Percentiles rank a stretch among this genome's conserved stretches.
These are phyloP conservation scores for Thinopyrum elongatum DNA, from an alignment of 176 grass and related monocot species.

Conservation along the genomic window DNA sequence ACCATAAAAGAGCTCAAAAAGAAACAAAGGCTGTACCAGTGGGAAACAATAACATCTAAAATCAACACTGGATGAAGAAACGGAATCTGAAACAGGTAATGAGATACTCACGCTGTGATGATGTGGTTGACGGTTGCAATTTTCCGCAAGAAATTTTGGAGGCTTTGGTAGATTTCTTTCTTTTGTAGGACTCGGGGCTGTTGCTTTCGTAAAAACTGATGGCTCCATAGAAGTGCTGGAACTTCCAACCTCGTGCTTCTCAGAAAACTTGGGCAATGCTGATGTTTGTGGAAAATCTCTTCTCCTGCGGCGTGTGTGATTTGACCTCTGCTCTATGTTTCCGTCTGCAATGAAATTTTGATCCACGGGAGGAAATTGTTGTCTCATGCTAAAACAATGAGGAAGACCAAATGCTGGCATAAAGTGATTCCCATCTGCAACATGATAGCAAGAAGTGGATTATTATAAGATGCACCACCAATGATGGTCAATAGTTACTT, in stretches of 20 bases:
- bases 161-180: conserved; percentile 26
- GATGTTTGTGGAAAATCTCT: conserved; percentile 64
- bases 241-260: conserved; percentile 58
- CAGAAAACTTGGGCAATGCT: conserved; percentile 46
- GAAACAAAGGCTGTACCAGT: conserved; percentile 11
- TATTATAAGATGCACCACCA: too few species aligned
- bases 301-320: conserved; percentile 47
- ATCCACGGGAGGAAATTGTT: conserved; percentile 58
- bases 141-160: conserved; percentile 49
- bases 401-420: conserved; percentile 56
- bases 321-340: conserved; percentile 46
- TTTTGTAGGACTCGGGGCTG: conserved; percentile 48
- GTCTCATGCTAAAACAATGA: conserved; percentile 52
- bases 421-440: conserved; percentile 63
- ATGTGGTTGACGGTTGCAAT: conserved; percentile 26
- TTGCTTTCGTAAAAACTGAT: conserved; percentile 42
- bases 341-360: conserved; percentile 49
- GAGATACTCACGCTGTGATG: conserved; percentile 31
- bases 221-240: conserved; percentile 52
- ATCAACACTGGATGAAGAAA: background rate
- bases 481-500: too few species aligned
- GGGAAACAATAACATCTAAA: conserved; percentile 15
- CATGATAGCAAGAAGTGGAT: conserved; percentile 21
- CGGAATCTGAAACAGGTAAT: conserved; percentile 25
- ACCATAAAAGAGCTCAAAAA: background rate